Evolutionary conservation across 768 basidiomycete genomes (phyloP), one percentile per base, ranked within the genome.

Genomic region (Boletus rubescentipes): DNA sequence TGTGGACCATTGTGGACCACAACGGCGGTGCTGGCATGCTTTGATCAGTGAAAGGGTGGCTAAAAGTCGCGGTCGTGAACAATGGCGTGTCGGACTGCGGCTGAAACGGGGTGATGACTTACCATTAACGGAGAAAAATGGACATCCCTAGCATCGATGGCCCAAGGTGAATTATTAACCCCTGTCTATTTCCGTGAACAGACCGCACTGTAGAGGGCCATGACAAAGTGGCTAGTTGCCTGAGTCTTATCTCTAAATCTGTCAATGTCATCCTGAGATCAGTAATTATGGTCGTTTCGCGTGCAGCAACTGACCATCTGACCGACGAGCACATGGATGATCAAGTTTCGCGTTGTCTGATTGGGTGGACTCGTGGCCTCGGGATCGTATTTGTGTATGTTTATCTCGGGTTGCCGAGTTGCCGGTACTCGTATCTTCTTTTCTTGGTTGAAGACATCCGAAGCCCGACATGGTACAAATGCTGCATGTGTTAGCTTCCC

Each of bases 401-500:
- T 64, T 57, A 0, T 1, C 2, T 6, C 21, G 6, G 15, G 18
- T 39, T 29, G 20, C 50, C 20, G 6, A 18, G 18, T 39, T 29
- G 20, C 50, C 20, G 39, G n/a, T 8, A 18, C 26, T 34, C 46
- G 21, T 18, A 8, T 9, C 31, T 31, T 10, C 18, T 46, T 57
- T 46, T 35, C 38, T 58, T 32, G 18, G 15, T 39, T 45, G n/a
- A 9, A 23, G 46, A 41, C 60, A 53, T 66, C 65, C 65, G 65
- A 44, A 42, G 34, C 42, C 67, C 68, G 61, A 68, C 61, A 59
- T 58, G 57, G 61, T 60, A 60, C 39, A 57, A 49, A 57, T 62
- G 37, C 35, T 65, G 54, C 57, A 55, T 29, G 61, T 40, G 62
- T 23, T 61, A 7, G 37, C 40, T 48, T 49, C 50, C 49, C 64